These are phyloP conservation scores for Raffaelea ambrosiae DNA, from an alignment of 2,329 filamentous ascomycete species.

Conservation along the genomic window DNA sequence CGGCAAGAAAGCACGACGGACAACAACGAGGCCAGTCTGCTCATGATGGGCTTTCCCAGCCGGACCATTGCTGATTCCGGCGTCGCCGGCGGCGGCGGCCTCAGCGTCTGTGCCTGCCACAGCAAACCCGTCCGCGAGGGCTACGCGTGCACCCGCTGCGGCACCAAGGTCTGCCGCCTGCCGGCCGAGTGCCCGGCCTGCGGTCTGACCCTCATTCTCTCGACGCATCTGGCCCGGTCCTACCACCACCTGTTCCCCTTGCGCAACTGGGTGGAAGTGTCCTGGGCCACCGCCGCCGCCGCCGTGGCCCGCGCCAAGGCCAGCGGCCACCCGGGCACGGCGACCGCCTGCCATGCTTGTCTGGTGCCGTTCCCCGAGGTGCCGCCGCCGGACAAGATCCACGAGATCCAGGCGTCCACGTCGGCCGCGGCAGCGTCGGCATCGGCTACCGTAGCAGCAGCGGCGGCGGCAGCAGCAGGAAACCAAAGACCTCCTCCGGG, in stretches of 20 bases:
- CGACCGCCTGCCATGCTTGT: constrained; percentile 67
- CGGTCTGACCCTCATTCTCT: constrained; percentile 84
- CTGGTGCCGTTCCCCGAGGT: constrained; percentile 58
- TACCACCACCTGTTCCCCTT: constrained; percentile 91
- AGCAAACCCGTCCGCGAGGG: constrained; percentile 73
- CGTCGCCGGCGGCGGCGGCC: constrained; percentile 48
- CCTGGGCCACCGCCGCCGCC: constrained; percentile 62
- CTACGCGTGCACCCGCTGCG: constrained; percentile 85
- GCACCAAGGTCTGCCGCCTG: constrained; percentile 78
- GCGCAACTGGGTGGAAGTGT: constrained; percentile 82
- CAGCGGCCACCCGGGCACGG: constrained; percentile 19
- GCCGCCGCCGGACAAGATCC: constrained; percentile 13
- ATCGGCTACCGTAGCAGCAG: constrained; percentile 14
- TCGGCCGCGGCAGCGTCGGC: constrained; percentile 1
- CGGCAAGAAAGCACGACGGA: constrained; percentile 26
- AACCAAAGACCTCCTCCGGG: too few species aligned
- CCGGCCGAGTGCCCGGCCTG: constrained; percentile 89
- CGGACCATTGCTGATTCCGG: constrained; percentile 64
- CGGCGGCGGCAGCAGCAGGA: constrained; percentile 6
- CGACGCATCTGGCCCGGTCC: constrained; percentile 84
- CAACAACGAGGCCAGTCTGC: constrained; percentile 45
- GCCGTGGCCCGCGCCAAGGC: constrained; percentile 23
- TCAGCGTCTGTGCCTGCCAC: constrained; percentile 84
- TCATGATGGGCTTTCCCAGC: constrained; percentile 98
- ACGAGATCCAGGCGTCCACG: constrained; percentile 2